These are phyloP conservation scores for Yarrowia sp. DNA, from an alignment of 805 yeast genomes.

Conservation along the genomic window DNA sequence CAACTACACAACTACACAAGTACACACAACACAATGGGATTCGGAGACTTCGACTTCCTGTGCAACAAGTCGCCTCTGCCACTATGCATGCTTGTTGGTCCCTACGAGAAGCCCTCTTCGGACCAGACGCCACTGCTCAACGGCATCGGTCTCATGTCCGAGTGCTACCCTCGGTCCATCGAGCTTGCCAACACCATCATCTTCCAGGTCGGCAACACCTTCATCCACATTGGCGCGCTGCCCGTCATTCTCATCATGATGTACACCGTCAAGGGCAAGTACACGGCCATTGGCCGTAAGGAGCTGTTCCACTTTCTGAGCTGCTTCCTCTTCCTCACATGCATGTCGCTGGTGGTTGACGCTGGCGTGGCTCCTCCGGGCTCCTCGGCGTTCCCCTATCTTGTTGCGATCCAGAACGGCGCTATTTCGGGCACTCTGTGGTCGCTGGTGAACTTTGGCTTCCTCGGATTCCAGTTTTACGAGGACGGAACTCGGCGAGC, in stretches of 20 bases:
- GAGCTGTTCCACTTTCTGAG: conserved; percentile 79
- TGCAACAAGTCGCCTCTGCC: conserved; percentile 74
- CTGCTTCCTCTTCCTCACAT: conserved; percentile 53
- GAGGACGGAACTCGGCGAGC: conserved; percentile 83
- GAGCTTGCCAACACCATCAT: conserved; percentile 88
- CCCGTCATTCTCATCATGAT: conserved; percentile 64
- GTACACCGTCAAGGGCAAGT: conserved; percentile 75
- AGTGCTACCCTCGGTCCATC: conserved; percentile 82
- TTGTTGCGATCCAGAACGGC: conserved; percentile 80
- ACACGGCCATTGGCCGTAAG: conserved; percentile 89
- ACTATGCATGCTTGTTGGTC: conserved; percentile 69
- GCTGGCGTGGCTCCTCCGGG: conserved; percentile 93
- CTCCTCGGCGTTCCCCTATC: conserved; percentile 68
- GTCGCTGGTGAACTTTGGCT: conserved; percentile 67
- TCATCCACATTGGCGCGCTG: conserved; percentile 75
- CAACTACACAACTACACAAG: neutral
- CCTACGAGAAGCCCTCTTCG: conserved; percentile 41
- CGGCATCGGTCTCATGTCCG: conserved; percentile 63
- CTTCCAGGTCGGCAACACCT: conserved; percentile 83
- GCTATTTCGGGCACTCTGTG: conserved; percentile 68
- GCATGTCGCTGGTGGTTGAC: conserved; percentile 74
- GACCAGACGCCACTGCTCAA: conserved; percentile 28
- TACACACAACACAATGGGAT: conserved; percentile 47
- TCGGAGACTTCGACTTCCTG: conserved; percentile 62
- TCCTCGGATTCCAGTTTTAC: conserved; percentile 86